Conservation (phyloP, 177 flowering plant genomes). For the Vitis hybrid region DNA sequence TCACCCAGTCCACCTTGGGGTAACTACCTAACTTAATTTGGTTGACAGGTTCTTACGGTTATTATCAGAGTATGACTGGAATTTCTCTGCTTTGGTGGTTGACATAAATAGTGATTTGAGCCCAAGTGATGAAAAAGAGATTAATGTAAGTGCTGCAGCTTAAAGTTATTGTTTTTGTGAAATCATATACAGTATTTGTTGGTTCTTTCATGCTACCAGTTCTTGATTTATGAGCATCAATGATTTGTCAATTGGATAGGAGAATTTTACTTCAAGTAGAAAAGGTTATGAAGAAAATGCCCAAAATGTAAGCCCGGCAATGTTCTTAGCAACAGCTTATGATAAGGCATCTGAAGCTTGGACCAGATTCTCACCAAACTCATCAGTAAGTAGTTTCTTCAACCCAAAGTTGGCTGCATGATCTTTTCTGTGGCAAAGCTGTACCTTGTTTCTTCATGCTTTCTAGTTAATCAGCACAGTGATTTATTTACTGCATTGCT, state of each 20-base stretch:
- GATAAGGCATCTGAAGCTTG: slow-evolving; percentile 94
- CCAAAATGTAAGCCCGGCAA: slow-evolving; percentile 45
- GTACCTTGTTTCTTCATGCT: too few relatives aligned
- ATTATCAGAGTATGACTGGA: slow-evolving; percentile 83
- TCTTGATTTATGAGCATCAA: not conserved
- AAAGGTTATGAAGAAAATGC: slow-evolving; percentile 42
- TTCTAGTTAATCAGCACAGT: not conserved
- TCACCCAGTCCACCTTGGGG: not conserved
- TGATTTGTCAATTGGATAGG: slow-evolving; percentile 35
- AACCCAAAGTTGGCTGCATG: slow-evolving; percentile 5
- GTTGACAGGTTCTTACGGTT: slow-evolving; percentile 71
- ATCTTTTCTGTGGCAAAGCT: not conserved
- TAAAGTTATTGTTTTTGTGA: not conserved
- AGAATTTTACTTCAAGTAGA: slow-evolving; percentile 61
- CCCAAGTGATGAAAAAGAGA: slow-evolving; percentile 57
- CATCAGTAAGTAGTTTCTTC: slow-evolving; percentile 48
- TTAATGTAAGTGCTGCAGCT: slow-evolving; percentile 49
- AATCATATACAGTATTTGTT: not conserved
- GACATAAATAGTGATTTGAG: slow-evolving; percentile 80
- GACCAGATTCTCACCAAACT: slow-evolving; percentile 69
- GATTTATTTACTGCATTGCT: not conserved
- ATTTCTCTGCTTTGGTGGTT: slow-evolving; percentile 69
- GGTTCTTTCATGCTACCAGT: not conserved
- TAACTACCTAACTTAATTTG: slow-evolving; percentile 5
- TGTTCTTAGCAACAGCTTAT: slow-evolving; percentile 89